Percentiles rank a stretch among this genome's conserved stretches.
phyloP scores from a whole-genome alignment of 257 asterid species.

The Ligustrum vulgare region DNA sequence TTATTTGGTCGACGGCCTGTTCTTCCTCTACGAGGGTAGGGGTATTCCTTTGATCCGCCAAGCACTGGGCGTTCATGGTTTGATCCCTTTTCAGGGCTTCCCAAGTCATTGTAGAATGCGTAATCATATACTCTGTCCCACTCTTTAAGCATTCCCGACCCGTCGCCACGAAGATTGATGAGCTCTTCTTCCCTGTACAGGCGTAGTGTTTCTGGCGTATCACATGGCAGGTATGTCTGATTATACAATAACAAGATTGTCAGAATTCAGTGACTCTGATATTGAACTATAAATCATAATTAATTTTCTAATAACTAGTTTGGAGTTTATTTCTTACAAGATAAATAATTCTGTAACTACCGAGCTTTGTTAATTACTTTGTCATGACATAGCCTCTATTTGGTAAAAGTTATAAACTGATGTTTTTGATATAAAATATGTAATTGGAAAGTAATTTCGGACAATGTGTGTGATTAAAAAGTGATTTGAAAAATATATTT shows the following conservation, averaged over 20 bases:
- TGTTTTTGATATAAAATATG: no score
- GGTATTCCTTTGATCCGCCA: slow-evolving; percentile 67
- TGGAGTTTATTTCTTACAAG: neutral
- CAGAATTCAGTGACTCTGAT: neutral
- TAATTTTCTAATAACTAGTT: neutral
- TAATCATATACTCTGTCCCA: slow-evolving; percentile 97
- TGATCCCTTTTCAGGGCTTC: slow-evolving; percentile 64
- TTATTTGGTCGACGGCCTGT: slow-evolving; percentile 79
- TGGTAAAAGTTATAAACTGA: no score
- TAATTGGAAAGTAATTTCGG: no score
- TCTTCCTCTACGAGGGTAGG: slow-evolving; percentile 84
- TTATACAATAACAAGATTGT: slow-evolving; percentile 1
- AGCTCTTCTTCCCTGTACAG: slow-evolving; percentile 77
- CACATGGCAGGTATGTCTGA: slow-evolving; percentile 66
- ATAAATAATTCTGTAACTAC: neutral
- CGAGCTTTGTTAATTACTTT: neutral
- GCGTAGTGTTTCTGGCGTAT: slow-evolving; percentile 66
- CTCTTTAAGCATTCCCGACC: slow-evolving; percentile 57
- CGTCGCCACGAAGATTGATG: slow-evolving; percentile 60
- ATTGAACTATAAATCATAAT: neutral
- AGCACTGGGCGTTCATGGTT: slow-evolving; percentile 65
- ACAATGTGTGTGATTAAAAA: no score
- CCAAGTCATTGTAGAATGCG: slow-evolving; percentile 82
- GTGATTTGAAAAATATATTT: no score
- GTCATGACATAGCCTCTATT: no score